These are phyloP conservation scores for Claviceps cyperi DNA, from an alignment of 2,329 filamentous ascomycete species.

Conservation along the genomic window DNA sequence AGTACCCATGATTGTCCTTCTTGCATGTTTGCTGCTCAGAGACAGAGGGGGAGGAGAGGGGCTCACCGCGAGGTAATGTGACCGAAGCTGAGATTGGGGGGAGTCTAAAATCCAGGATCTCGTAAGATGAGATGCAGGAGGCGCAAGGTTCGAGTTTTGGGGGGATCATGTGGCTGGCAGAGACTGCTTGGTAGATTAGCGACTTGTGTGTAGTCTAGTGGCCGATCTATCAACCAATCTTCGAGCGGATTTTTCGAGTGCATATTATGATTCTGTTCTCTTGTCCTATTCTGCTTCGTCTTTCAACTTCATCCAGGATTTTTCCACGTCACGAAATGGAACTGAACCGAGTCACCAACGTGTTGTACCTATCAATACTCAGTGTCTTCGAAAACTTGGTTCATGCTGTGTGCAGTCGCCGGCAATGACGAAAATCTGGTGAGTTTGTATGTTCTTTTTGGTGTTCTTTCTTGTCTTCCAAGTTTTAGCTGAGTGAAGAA, in stretches of 20 bases:
- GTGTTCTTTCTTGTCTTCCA: too few relatives aligned
- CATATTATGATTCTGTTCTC: background rate
- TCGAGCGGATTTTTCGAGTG: too few relatives aligned
- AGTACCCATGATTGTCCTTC: background rate
- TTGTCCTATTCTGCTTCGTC: background rate
- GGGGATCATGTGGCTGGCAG: too few relatives aligned
- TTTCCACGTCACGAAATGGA: background rate
- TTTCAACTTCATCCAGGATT: too few relatives aligned
- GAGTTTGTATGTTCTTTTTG: constrained; percentile 2
- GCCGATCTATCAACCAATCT: too few relatives aligned
- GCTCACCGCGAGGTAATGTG: background rate
- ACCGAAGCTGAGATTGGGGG: background rate
- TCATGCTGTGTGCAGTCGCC: background rate
- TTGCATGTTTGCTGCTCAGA: background rate
- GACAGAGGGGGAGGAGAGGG: background rate
- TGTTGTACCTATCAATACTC: background rate
- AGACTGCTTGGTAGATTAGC: too few relatives aligned
- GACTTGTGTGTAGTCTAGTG: too few relatives aligned
- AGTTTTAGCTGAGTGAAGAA: too few relatives aligned
- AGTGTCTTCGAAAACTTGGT: too few relatives aligned
- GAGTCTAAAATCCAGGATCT: too few relatives aligned
- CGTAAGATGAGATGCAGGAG: too few relatives aligned
- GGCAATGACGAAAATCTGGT: constrained; percentile 1
- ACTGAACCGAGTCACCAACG: background rate
- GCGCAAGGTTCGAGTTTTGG: too few relatives aligned